Base-by-base conservation (phyloP, 2,329 filamentous ascomycete species). In the Lasiodiplodia sp. region DNA sequence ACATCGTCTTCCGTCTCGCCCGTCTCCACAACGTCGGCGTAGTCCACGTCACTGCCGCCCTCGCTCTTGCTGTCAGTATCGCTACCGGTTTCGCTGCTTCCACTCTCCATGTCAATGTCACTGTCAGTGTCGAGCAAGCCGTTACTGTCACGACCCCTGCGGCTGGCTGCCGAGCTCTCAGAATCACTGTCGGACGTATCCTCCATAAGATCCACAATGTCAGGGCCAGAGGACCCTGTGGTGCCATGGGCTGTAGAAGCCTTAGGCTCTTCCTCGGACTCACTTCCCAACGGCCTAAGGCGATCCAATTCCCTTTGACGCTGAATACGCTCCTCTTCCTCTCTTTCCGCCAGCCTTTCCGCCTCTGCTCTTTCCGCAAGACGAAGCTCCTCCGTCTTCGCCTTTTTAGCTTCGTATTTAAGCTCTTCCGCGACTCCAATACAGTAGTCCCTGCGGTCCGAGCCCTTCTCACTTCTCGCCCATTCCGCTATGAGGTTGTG, bases 401-500 rank as follows among this genome's bases (percentile, higher is more conserved):
- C n/a, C 21, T 25, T 4, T n/a, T 3, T 2, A 23, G 49, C 49
- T 4, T 3, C n/a, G 2, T 3, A 6, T 4, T 14, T 0, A 2
- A 52, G 49, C 7, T n/a, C 49, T 0, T 11, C 11, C 0, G n/a
- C 49, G 14, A 52, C 49, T 5, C 49, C 49, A 25, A 8, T 16
- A 8, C 21, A 25, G 21, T 67, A 63, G 25, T 68, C 70, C 44
- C 58, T 67, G 3, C 21, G 25, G 14, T 44, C 21, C 4, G 18
- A 31, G 4, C 71, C 70, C 40, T 67, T 70, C 23, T 70, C 62
- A 12, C 40, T 21, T 12, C 66, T 68, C n/a, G 68, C 68, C 71
- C 70, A 72, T 16, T 72, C 68, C 1, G 62, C 67, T 11, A 70
- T 69, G 23, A 71, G 47, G 38, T 72, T 74, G 72, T 72, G 72